Conservation (phyloP, 2,329 filamentous ascomycete species). For the Pseudocercospora vitis region DNA sequence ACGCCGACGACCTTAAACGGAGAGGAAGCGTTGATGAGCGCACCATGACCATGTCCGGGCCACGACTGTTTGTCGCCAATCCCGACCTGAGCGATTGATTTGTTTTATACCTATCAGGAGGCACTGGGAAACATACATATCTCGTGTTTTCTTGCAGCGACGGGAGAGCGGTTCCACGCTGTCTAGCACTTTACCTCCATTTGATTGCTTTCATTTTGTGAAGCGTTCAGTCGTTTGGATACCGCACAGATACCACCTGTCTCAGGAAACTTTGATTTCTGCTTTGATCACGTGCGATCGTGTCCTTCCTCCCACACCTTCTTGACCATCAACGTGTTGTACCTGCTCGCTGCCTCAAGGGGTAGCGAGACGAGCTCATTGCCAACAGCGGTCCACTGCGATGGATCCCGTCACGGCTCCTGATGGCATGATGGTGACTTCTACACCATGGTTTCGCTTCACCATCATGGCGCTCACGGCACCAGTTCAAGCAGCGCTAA, state of each 20-base stretch:
- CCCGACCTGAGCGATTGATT: constrained; percentile 63
- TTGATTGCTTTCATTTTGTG: constrained; percentile 9
- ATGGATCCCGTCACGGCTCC: no score
- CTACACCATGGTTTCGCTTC: no score
- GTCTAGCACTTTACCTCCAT: neutral
- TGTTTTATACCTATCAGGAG: no score
- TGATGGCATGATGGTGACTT: no score
- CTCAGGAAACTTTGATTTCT: neutral
- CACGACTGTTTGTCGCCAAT: constrained; percentile 81
- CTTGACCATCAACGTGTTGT: no score
- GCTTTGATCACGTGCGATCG: neutral
- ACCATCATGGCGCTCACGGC: no score
- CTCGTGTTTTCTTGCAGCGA: neutral
- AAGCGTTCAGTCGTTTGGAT: constrained; percentile 13
- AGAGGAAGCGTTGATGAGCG: constrained; percentile 82
- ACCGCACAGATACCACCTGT: constrained; percentile 11
- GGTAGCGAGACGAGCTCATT: no score
- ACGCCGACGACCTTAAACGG: constrained; percentile 69
- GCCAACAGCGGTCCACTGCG: no score
- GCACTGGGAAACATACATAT: neutral
- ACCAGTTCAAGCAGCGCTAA: no score
- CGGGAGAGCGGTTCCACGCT: constrained; percentile 4
- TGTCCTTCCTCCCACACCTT: neutral
- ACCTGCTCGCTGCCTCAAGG: no score
- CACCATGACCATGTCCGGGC: constrained; percentile 68